Conservation (phyloP, 345 rosid genomes). For the Brassica cretica region DNA sequence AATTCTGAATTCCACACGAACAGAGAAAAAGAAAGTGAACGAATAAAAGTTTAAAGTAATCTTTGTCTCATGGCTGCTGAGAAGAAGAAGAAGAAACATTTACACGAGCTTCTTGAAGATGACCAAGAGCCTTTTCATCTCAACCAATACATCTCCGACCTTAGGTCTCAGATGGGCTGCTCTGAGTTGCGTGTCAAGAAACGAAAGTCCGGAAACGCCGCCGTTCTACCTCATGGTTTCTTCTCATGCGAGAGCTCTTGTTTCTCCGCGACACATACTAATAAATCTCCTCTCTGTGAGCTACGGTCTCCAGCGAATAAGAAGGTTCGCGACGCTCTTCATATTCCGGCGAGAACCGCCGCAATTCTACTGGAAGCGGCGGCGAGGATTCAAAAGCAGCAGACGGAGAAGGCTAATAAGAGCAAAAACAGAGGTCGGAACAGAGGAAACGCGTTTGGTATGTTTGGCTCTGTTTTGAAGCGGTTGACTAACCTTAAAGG, state of each 20-base stretch:
- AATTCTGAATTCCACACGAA: slow-evolving; percentile 30
- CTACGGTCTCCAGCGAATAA: slow-evolving; percentile 48
- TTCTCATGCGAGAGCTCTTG: slow-evolving; percentile 63
- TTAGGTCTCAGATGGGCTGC: slow-evolving; percentile 47
- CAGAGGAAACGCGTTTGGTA: slow-evolving; percentile 42
- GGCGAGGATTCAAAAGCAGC: slow-evolving; percentile 67
- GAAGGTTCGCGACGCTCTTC: slow-evolving; percentile 32
- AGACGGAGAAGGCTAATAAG: slow-evolving; percentile 24
- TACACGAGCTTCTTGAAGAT: slow-evolving; percentile 71
- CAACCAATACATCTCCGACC: slow-evolving; percentile 62
- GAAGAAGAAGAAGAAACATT: slow-evolving; percentile 49
- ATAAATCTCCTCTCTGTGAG: slow-evolving; percentile 69
- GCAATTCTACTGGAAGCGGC: slow-evolving; percentile 72
- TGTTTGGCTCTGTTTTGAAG: slow-evolving; percentile 62
- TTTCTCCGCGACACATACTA: slow-evolving; percentile 50
- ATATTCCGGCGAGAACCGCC: slow-evolving; percentile 37
- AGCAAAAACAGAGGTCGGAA: slow-evolving; percentile 36
- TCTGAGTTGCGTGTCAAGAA: slow-evolving; percentile 54
- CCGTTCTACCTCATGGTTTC: slow-evolving; percentile 34
- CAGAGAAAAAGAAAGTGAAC: background rate
- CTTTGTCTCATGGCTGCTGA: slow-evolving; percentile 39
- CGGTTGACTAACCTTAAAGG: slow-evolving; percentile 46
- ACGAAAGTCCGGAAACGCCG: slow-evolving; percentile 40
- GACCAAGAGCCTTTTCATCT: slow-evolving; percentile 92
- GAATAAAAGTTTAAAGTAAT: slow-evolving; percentile 1